Evolutionary conservation across 1,284 basidiomycete species (phyloP), one percentile per base, ranked within the genome.

Genomic region (Xerocomus nothofagi): DNA sequence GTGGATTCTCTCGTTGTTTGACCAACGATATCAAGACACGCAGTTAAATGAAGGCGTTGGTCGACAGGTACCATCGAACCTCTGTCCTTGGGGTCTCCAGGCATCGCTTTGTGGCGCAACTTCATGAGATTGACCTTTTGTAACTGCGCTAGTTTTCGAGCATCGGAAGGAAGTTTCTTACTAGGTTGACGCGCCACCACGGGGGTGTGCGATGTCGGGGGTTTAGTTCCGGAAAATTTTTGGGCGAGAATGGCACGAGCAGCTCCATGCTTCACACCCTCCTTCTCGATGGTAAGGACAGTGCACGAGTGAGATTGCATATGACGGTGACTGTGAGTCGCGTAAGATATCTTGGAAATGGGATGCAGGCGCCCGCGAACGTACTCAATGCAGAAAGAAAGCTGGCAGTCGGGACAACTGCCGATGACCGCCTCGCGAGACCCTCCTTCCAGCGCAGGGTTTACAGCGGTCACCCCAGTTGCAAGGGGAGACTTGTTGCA

Each of bases 121-220:
- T 82, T 87, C 77, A 91, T 87, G 8, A 82, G 59, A 58, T 83
- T 77, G 11, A 89, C 66, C 58, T 81, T 81, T 45, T 74, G 72
- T 44, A 75, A 65, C 56, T 81, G 79, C 0, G 75, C 78, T 14
- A 76, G 62, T 57, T 83, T 84, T 54, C 71, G 75, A 7, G 81
- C 75, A 56, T 84, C 77, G 3, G 72, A 72, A 11, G 77, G 73
- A 31, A 68, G 45, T 56, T 72, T 70, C 51, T 48, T 58, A 26
- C 49, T 58, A 26, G 52, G 59, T 51, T 49, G 60, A 34, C 57
- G 66, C 4, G 49, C 49, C 15, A 61, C 57, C n/a, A 58, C 36
- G 32, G 63, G 62, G 44, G 58, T 61, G 44, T 47, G 58, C 15
- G 43, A 60, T 23, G 44, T 39, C 11, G 44, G 24, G 4, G 56